Base-by-base conservation (phyloP, 2,329 filamentous ascomycete genomes). In the Colletotrichum costaricense region DNA sequence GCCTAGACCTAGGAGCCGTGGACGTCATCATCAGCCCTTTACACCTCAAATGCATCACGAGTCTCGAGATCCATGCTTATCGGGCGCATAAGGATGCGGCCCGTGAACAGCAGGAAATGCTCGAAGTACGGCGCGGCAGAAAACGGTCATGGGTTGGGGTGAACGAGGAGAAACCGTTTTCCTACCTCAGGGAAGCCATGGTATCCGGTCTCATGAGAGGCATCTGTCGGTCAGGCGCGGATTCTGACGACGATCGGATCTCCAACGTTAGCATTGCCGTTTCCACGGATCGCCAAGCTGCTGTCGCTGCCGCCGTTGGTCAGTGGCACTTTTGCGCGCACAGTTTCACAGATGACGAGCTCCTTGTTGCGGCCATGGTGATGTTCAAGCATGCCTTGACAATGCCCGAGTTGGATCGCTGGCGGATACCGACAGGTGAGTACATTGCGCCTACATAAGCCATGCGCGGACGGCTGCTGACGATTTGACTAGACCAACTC, bases 81-180 rank as follows among this genome's bases (percentile, higher is more conserved):
- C 92, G 93, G 77, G 91, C 93, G 59, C 93, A 94, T 79, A 94
- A 94, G 81, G 92, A 95, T 77, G 93, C 93, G 26, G 87, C 90
- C 42, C 91, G 90, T 78, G 93, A 95, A 78, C 92, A 95, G 79
- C 89, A 93, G 72, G 90, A 91, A 22, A 88, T 95, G 74, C 80
- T 95, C 69, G 93, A 93, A 73, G 87, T 93, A 72, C 93, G 93
- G 79, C 91, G 93, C 76, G 91, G 92, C 57, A 90, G 95, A 68
- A 97, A 97, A 82, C 90, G 95, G 66, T 98, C 95, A 0, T 98
- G 95, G 95, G 95, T 98, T 55, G 95, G 95, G 30, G 89, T 97
- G 12, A 91, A 94, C 78, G 94, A 96, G 76, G 90, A 94, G 77
- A 93, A 95, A 80, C 95, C 95, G 1, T 98, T 95, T 84, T 92